Base-by-base conservation (phyloP, 2,329 filamentous ascomycete species). In the Cladophialophora psammophila region DNA sequence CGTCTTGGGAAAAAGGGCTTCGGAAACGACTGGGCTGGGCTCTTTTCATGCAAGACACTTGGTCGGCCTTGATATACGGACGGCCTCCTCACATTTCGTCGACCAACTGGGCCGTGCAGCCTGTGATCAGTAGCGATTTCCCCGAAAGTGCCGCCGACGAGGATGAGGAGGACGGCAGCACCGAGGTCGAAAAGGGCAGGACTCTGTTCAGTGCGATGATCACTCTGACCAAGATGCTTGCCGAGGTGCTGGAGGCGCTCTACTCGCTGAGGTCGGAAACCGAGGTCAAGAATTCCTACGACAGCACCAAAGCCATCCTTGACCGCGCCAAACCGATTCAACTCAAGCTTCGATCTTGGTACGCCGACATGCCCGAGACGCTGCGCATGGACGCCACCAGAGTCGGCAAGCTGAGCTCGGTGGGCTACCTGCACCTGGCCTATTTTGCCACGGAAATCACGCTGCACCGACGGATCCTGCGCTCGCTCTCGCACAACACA, bases 1-100 rank as follows among this genome's bases (percentile, higher is more conserved):
- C 88, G 1, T 77, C 79, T 0, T 90, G 87, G 87, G 88, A 90
- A 72, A 83, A 86, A 62, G 85, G 87, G 0, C 78, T 90, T 18
- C 80, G 88, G 13, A 86, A 86, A 72, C 79, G 88, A 13, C 77
- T 90, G 0, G 87, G 86, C 0, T 91, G 88, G 88, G 87, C 84
- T 1, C 76, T 89, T 0, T 90, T 85, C 69, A 87, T 89, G 81
- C 88, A 90, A 73, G 88, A 90, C 69, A 87, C 86, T 72, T 89
- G 85, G 87, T 83, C 84, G 2, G 82, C 85, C 2, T 79, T 87
- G 42, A 83, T 86, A 34, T 84, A 87, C 69, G 87, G 87, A 7
- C 80, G 86, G 32, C 86, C 86, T 10, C 85, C 83, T 31, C 83
- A 87, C 60, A 85, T 88, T 31, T 79, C 79, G 5, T 76, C 80